Conservation (phyloP, 148 eudicot species). For the Amaranthus cruentus region DNA sequence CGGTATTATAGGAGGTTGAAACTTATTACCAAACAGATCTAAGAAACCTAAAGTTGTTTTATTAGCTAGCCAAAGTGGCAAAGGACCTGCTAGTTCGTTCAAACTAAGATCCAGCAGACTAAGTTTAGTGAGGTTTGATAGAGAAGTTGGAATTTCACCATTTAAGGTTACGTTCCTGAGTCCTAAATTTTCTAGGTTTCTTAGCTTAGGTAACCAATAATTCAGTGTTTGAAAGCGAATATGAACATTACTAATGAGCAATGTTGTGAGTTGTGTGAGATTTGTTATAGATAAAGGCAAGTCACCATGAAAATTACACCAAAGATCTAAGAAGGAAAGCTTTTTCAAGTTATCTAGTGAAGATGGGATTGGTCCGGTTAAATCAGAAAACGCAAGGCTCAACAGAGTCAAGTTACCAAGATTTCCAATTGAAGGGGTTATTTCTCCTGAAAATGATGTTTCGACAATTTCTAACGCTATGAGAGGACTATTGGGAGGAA, state of each 20-base stretch:
- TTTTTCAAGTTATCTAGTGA: slow-evolving; percentile 18
- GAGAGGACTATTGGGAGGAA: slow-evolving; percentile 12
- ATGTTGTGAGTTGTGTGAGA: slow-evolving; percentile 13
- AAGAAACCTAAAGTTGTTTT: slow-evolving; percentile 3
- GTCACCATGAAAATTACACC: not conserved
- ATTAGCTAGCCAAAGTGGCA: slow-evolving; percentile 25
- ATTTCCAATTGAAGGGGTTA: slow-evolving; percentile 7
- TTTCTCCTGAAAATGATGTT: slow-evolving; percentile 23
- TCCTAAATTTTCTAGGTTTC: not conserved
- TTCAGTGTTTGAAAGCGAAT: not conserved
- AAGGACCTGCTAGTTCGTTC: slow-evolving; percentile 16
- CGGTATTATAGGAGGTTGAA: slow-evolving; percentile 20
- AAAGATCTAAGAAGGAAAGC: not conserved
- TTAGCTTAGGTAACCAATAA: slow-evolving; percentile 7
- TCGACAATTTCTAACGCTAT: not conserved
- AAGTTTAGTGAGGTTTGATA: slow-evolving; percentile 14
- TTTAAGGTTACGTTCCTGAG: not conserved
- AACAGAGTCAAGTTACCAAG: not conserved
- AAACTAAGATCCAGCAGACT: not conserved
- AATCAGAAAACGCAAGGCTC: not conserved
- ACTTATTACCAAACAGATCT: slow-evolving; percentile 8
- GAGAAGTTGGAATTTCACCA: slow-evolving; percentile 5
- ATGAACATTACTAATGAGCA: slow-evolving; percentile 4
- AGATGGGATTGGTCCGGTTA: slow-evolving; percentile 17
- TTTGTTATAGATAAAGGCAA: slow-evolving; percentile 1